Conservation (phyloP, 345 rosid genomes). For the Euphorbia tirucalli region DNA sequence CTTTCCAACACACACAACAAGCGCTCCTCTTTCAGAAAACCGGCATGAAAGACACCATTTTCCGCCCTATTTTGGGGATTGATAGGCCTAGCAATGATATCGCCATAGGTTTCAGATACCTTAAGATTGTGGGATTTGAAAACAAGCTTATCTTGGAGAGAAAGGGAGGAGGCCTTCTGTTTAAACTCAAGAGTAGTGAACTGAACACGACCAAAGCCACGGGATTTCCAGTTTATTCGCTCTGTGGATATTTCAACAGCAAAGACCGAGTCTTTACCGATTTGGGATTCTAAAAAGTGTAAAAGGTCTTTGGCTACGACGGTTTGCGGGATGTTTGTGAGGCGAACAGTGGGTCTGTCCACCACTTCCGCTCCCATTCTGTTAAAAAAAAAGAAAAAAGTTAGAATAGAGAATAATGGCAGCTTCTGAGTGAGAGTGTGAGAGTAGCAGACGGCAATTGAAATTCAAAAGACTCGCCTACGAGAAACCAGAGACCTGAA, state of each 20-base stretch:
- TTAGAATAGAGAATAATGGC: too few relatives aligned
- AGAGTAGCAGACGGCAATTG: not conserved
- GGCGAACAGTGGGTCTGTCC: slow-evolving; percentile 50
- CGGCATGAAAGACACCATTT: slow-evolving; percentile 45
- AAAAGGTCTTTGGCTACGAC: slow-evolving; percentile 64
- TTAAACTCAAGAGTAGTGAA: slow-evolving; percentile 58
- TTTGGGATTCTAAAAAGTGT: slow-evolving; percentile 54
- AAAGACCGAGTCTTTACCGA: slow-evolving; percentile 63
- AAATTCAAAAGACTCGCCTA: too few relatives aligned
- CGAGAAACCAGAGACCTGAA: not conserved
- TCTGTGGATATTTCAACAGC: slow-evolving; percentile 68
- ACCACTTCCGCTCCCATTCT: slow-evolving; percentile 16
- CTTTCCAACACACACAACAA: slow-evolving; percentile 50
- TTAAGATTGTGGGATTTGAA: slow-evolving; percentile 51
- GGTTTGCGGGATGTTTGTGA: slow-evolving; percentile 63
- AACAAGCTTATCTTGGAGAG: slow-evolving; percentile 42
- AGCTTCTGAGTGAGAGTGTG: too few relatives aligned
- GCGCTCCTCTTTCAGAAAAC: slow-evolving; percentile 45
- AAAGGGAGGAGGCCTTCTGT: slow-evolving; percentile 41
- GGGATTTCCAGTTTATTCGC: slow-evolving; percentile 75
- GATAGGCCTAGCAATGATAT: slow-evolving; percentile 67
- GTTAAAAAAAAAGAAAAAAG: too few relatives aligned
- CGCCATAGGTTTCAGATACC: slow-evolving; percentile 56
- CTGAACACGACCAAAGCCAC: slow-evolving; percentile 73
- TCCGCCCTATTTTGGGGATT: slow-evolving; percentile 39